Evolutionary conservation across 192 early-diverging fungal species (phyloP), one percentile per base, ranked within the genome.

Genomic region (Dissophora globulifera): DNA sequence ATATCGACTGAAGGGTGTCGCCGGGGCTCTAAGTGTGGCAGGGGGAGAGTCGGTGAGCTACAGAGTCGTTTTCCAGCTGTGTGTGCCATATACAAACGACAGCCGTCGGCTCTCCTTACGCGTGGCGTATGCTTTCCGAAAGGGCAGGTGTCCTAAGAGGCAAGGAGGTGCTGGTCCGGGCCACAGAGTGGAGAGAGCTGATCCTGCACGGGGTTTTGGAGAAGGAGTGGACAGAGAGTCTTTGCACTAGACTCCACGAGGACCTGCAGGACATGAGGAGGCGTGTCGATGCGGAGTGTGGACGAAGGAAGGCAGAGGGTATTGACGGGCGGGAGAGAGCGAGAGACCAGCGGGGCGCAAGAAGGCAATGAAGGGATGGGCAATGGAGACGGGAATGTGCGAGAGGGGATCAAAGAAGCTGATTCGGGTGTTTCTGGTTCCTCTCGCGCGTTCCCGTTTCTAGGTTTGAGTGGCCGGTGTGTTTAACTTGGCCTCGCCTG

Each of bases 191-290:
- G 4, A 46, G n/a, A n/a, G n/a, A n/a, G n/a, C 19, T 41, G 46
- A 55, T 45, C 51, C 45, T 27, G 52, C 56, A 31, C 69, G 31
- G 35, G 48, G 19, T 32, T 42, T 1, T 2, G 26, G 51, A 48
- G 32, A 49, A 29, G 23, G 60, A 29, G 4, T 40, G 23, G 13
- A 51, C 15, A 26, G 33, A 27, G 25, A 74, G 55, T 35, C 69
- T 54, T 19, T 64, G 55, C 12, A 74, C 48, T 30, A 74, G 49
- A 35, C 61, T 19, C 69, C 69, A 74, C 33, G 69, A 52, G 25
- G 61, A 64, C 48, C 27, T 57, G 40, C 33, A 46, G 17, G 69
- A 50, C 69, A 74, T 74, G 33, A 16, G n/a, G 22, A 9, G 30
- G 41, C n/a, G n/a, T n/a, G n/a, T n/a, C n/a, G n/a, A n/a, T n/a